Percentiles rank a stretch among this genome's conserved stretches.
phyloP scores from a whole-genome alignment of 805 yeast genomes.

The Cyberlindnera mycetangii region DNA sequence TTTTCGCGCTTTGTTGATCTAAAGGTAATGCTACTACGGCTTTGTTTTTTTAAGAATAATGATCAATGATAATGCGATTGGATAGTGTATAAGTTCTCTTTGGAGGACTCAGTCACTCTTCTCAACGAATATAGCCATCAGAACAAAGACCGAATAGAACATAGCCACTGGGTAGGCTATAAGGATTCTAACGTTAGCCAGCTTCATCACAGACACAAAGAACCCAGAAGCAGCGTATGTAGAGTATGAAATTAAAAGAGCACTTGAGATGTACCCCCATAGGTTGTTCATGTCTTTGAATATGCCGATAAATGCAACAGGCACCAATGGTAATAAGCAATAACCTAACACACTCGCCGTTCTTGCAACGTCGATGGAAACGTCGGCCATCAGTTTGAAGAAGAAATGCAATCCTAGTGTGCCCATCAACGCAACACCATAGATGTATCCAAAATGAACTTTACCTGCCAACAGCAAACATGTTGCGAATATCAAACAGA shows the following conservation, averaged over 20 bases:
- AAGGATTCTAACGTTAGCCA: conserved; percentile 81
- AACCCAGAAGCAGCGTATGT: conserved; percentile 92
- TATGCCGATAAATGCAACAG: conserved; percentile 66
- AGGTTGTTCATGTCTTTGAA: conserved; percentile 63
- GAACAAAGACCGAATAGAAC: conserved; percentile 90
- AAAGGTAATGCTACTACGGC: too few relatives aligned
- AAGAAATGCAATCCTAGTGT: conserved; percentile 79
- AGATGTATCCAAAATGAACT: conserved; percentile 94
- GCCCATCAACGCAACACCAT: conserved; percentile 94
- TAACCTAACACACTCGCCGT: conserved; percentile 94
- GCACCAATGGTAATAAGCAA: conserved; percentile 86
- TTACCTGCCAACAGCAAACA: conserved; percentile 83
- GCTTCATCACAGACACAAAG: conserved; percentile 78
- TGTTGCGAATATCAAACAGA: conserved; percentile 83
- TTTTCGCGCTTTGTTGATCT: neutral
- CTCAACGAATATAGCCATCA: conserved; percentile 85
- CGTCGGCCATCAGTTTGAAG: conserved; percentile 81
- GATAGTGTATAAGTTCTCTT: too few relatives aligned
- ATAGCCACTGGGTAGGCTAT: conserved; percentile 92
- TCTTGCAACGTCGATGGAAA: conserved; percentile 50
- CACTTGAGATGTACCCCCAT: conserved; percentile 67
- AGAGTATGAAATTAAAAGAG: conserved; percentile 79
- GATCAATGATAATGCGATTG: neutral
- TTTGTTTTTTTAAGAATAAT: neutral
- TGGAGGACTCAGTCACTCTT: conserved; percentile 13